Percentiles rank a stretch among this genome's conserved stretches.
phyloP scores from a whole-genome alignment of 768 basidiomycete genomes.

The Tulasnella sp. region DNA sequence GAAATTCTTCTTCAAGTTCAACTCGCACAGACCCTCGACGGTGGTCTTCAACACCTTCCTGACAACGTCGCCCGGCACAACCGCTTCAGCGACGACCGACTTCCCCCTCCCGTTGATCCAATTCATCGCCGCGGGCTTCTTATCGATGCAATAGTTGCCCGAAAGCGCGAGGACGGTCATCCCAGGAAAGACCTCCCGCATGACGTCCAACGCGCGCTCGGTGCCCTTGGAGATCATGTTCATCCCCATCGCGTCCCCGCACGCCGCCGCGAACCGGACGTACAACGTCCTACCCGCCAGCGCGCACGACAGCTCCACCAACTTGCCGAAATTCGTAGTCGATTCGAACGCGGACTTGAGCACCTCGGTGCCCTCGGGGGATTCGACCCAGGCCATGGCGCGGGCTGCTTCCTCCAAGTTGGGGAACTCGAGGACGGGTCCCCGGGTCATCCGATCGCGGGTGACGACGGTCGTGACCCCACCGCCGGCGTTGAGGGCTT shows the following conservation, averaged over 20 bases:
- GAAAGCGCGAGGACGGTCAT: conserved; percentile 86
- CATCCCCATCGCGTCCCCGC: conserved; percentile 99
- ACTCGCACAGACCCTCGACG: conserved; percentile 76
- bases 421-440: conserved; percentile 96
- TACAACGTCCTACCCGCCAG: conserved; percentile 90
- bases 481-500: conserved; percentile 91
- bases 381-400: conserved; percentile 80
- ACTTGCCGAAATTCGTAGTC: conserved; percentile 82
- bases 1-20: conserved; percentile 96
- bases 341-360: conserved; percentile 84
- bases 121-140: conserved; percentile 99
- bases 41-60: conserved; percentile 91
- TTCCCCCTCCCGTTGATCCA: conserved; percentile 99
- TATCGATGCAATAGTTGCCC: conserved; percentile 99
- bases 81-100: conserved; percentile 92
- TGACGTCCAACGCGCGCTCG: conserved; percentile 78
- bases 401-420: conserved; percentile 63
- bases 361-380: conserved; percentile 59
- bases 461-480: conserved; percentile 93
- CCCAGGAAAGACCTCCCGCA: conserved; percentile 70
- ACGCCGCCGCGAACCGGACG: conserved; percentile 85
- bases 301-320: conserved; percentile 75
- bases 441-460: conserved; percentile 93
- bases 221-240: conserved; percentile 99
- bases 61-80: conserved; percentile 81